Conservation (phyloP, 176 grass and related monocot species). For the Phragmites australis region DNA sequence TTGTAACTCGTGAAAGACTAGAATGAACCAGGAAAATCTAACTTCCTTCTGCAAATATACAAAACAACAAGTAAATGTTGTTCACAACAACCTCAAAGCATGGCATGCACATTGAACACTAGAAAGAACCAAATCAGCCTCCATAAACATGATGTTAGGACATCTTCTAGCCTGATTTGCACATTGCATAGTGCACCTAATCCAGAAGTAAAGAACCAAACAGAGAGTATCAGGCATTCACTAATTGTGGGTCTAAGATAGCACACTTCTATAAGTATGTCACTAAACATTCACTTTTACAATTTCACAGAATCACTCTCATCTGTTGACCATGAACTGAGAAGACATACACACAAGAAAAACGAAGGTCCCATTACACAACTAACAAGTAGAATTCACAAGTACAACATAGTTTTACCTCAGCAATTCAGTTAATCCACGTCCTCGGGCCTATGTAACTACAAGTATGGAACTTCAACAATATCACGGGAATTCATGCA, state of each 20-base stretch:
- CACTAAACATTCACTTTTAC: background rate
- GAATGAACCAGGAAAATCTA: background rate
- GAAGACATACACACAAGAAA: background rate
- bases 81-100: background rate
- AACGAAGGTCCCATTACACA: background rate
- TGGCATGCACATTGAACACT: background rate
- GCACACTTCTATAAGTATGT: background rate
- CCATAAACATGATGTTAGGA: background rate
- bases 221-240: too few relatives aligned
- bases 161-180: too few relatives aligned
- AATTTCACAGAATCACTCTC: background rate
- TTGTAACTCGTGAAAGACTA: background rate
- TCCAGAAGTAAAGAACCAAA: background rate
- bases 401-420: background rate
- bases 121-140: background rate
- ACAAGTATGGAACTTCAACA: background rate
- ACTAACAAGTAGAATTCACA: background rate
- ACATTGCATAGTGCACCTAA: background rate
- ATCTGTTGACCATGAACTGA: background rate
- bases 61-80: background rate
- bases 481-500: background rate
- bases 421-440: background rate
- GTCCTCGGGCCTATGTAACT: background rate
- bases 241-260: background rate
- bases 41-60: background rate